These are phyloP conservation scores for Aquilaria sinensis DNA, from an alignment of 345 rosid species.

Conservation along the genomic window DNA sequence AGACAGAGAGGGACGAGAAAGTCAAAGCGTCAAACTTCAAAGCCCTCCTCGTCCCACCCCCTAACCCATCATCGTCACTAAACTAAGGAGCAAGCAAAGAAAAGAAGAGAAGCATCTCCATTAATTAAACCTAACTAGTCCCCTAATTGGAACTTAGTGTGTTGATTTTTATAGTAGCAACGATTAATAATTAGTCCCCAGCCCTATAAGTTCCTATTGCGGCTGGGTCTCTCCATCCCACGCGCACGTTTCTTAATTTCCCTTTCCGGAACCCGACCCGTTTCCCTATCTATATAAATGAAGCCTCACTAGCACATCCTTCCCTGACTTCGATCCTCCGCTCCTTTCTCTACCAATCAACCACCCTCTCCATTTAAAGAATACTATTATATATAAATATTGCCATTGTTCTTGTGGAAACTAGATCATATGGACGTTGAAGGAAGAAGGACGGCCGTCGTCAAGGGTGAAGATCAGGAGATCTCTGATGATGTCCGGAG, in stretches of 20 bases:
- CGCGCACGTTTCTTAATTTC: constrained; percentile 8
- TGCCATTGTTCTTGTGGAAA: no score
- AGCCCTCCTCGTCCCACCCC: no score
- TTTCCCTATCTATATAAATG: constrained; percentile 30
- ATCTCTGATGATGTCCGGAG: constrained; percentile 39
- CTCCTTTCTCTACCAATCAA: constrained; percentile 16
- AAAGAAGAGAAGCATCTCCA: no score
- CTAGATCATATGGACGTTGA: constrained; percentile 36
- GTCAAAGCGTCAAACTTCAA: no score
- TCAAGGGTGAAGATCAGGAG: constrained; percentile 35
- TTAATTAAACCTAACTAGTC: no score
- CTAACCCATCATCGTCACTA: no score
- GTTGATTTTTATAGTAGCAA: no score
- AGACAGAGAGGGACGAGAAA: no score
- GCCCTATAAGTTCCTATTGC: constrained; percentile 20
- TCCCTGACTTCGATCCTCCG: constrained; percentile 26
- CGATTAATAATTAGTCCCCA: constrained; percentile 11
- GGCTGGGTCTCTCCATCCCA: constrained; percentile 23
- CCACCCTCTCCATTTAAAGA: constrained; percentile 24
- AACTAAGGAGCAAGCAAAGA: no score
- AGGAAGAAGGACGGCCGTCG: constrained; percentile 19
- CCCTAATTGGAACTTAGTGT: no score
- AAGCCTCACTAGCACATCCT: constrained; percentile 31
- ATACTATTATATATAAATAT: not conserved
- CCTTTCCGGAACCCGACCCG: not conserved